phyloP scores from a whole-genome alignment of 2,329 filamentous ascomycete species.

The Cladosporium phlei region DNA sequence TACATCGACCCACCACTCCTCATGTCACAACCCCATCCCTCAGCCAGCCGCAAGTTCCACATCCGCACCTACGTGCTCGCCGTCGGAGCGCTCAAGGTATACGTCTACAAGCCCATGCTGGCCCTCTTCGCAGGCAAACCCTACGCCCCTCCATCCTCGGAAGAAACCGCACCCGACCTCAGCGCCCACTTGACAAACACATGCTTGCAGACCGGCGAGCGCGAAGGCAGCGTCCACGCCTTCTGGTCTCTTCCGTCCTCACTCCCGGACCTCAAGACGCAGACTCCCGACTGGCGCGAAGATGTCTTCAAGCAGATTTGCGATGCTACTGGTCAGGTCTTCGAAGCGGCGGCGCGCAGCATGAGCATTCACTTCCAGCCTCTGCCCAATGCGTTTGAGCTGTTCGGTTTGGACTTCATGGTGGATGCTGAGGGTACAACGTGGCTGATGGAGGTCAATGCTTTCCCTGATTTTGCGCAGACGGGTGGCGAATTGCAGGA shows the following conservation, averaged over 20 bases:
- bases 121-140: conserved; percentile 78
- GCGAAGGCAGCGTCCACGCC: conserved; percentile 59
- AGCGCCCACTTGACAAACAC: conserved; percentile 88
- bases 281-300: conserved; percentile 46
- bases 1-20: conserved; percentile 89
- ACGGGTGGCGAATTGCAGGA: conserved; percentile 70
- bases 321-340: conserved; percentile 67
- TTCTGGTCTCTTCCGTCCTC: conserved; percentile 64
- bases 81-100: conserved; percentile 70
- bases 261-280: conserved; percentile 24
- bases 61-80: conserved; percentile 88
- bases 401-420: conserved; percentile 88
- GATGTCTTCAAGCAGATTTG: conserved; percentile 71
- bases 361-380: conserved; percentile 93
- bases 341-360: conserved; percentile 76
- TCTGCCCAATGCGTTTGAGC: conserved; percentile 80
- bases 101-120: conserved; percentile 86
- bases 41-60: conserved; percentile 77
- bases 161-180: conserved; percentile 48
- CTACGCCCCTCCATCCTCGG: conserved; percentile 60
- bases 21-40: conserved; percentile 45
- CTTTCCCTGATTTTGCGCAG: conserved; percentile 93
- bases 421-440: conserved; percentile 61
- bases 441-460: conserved; percentile 88
- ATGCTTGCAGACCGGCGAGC: conserved; percentile 65